Conservation (phyloP, 2,329 filamentous ascomycete genomes). For the Cladosporium austrohemisphaericum region DNA sequence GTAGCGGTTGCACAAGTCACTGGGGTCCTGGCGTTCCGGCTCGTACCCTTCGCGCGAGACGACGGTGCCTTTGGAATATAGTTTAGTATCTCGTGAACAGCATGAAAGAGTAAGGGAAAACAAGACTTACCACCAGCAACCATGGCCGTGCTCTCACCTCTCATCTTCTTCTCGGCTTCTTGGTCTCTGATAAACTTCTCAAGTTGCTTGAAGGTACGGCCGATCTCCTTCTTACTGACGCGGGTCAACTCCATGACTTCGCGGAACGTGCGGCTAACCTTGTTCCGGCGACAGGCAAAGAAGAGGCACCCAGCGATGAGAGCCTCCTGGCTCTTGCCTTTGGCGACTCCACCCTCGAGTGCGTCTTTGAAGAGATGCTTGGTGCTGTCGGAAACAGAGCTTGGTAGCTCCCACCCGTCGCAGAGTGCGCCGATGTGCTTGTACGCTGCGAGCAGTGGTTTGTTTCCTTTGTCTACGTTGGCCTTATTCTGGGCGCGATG, state of each 20-base stretch:
- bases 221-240: conserved; percentile 96
- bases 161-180: conserved; percentile 55
- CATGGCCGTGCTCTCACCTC: conserved; percentile 22
- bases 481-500: conserved; percentile 80
- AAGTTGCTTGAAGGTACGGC: conserved; percentile 87
- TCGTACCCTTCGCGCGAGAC: conserved; percentile 29
- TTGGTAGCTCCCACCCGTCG: conserved; percentile 77
- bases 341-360: conserved; percentile 88
- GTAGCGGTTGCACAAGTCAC: conserved; percentile 74
- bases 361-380: conserved; percentile 95
- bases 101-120: conserved; percentile 15
- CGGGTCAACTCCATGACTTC: conserved; percentile 93
- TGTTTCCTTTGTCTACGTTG: conserved; percentile 77
- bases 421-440: conserved; percentile 85
- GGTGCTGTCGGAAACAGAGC: conserved; percentile 78
- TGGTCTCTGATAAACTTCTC: conserved; percentile 77
- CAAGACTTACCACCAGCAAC: conserved; percentile 48
- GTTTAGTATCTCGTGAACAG: conserved; percentile 18
- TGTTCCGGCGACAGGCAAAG: conserved; percentile 88
- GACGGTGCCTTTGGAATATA: conserved; percentile 23
- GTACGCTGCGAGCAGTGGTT: conserved; percentile 74
- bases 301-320: conserved; percentile 97
- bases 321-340: conserved; percentile 89
- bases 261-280: conserved; percentile 82
- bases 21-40: conserved; percentile 29